phyloP scores from a whole-genome alignment of 495 filamentous ascomycete genomes.

The Stereocaulon alpinum region DNA sequence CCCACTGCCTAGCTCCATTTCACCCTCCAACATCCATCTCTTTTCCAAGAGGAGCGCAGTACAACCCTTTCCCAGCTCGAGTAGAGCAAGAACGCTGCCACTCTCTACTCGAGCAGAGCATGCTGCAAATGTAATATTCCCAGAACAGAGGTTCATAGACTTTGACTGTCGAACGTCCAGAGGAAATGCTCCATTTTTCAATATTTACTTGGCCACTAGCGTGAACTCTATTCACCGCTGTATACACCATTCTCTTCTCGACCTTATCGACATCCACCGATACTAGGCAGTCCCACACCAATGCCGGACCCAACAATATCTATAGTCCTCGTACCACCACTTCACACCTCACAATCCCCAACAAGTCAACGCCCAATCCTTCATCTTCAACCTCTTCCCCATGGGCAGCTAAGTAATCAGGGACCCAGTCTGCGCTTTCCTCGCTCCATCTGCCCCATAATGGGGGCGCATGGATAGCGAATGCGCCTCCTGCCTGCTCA shows the following conservation, averaged over 20 bases:
- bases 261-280: background rate
- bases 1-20: no score
- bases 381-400: conserved; percentile 9
- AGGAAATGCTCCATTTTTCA: background rate
- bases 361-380: conserved; percentile 1
- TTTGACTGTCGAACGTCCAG: background rate
- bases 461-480: conserved; percentile 14
- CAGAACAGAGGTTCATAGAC: background rate
- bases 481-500: conserved; percentile 6
- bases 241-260: no score
- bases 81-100: no score
- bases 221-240: background rate
- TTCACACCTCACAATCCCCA: conserved; percentile 14
- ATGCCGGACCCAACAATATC: background rate
- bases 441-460: conserved; percentile 13
- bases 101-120: no score
- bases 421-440: conserved; percentile 13
- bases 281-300: background rate
- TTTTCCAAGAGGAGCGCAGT: no score
- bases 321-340: conserved; percentile 5
- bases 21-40: no score
- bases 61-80: no score
- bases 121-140: background rate
- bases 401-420: conserved; percentile 10
- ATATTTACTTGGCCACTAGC: background rate